Conservation (phyloP, 768 basidiomycete species). For the Phanerodontia chrysosporium region DNA sequence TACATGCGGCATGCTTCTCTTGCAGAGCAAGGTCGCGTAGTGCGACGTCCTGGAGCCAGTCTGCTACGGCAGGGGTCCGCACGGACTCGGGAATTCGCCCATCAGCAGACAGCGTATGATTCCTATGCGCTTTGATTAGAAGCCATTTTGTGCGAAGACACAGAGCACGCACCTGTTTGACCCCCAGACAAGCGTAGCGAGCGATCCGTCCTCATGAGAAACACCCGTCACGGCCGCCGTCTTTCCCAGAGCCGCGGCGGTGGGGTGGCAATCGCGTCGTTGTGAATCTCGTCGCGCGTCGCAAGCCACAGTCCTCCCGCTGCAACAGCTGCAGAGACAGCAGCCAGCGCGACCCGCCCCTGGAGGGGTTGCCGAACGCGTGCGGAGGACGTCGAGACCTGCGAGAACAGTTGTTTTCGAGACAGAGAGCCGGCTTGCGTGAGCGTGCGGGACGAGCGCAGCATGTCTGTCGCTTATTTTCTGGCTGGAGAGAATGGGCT, state of each 20-base stretch:
- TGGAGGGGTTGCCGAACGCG: not conserved
- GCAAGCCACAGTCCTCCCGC: conserved; percentile 2
- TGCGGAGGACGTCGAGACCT: not conserved
- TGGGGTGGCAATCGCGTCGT: conserved; percentile 26
- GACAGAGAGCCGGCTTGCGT: not conserved
- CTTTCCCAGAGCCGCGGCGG: not conserved
- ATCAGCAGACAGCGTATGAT: conserved; percentile 40
- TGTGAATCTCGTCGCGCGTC: conserved; percentile 24
- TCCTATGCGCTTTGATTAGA: conserved; percentile 31
- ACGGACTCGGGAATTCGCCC: conserved; percentile 36
- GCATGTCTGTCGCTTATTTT: not conserved
- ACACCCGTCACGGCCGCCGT: not conserved
- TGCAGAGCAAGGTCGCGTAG: conserved; percentile 72
- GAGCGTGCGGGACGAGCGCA: conserved; percentile 1
- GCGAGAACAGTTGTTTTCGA: conserved; percentile 8
- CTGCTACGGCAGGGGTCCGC: conserved; percentile 44
- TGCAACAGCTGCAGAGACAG: not conserved
- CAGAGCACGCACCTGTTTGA: conserved; percentile 55
- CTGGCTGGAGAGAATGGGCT: not conserved
- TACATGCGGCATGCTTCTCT: conserved; percentile 63
- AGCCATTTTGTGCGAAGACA: not conserved
- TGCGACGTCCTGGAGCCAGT: conserved; percentile 64
- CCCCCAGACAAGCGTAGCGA: conserved; percentile 65
- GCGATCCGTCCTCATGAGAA: conserved; percentile 20
- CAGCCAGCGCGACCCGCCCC: not conserved